These are phyloP conservation scores for Leccinum sublutescens DNA, from an alignment of 768 basidiomycete species.

Conservation along the genomic window DNA sequence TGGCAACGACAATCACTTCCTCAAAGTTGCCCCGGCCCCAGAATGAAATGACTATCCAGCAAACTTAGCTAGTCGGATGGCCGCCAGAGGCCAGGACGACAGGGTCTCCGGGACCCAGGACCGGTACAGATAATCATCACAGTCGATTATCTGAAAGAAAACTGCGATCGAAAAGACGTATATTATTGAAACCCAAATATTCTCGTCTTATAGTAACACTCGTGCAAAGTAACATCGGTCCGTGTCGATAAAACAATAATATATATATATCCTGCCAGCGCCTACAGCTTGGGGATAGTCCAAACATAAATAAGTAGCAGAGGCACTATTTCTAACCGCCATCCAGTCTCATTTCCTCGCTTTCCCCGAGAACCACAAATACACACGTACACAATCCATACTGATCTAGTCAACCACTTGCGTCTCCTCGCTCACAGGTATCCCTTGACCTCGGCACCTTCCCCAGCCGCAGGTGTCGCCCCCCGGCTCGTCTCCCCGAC, in stretches of 20 bases:
- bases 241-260: background rate
- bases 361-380: background rate
- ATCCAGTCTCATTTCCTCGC: background rate
- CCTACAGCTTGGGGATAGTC: background rate
- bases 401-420: background rate
- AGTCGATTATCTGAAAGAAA: background rate
- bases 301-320: background rate
- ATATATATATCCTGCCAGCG: background rate
- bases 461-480: background rate
- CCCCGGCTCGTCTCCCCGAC: conserved; percentile 37
- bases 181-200: background rate
- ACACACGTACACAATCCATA: background rate
- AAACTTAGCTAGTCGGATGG: background rate
- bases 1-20: background rate
- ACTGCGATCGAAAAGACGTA: background rate
- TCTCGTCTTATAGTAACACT: background rate
- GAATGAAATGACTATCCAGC: background rate
- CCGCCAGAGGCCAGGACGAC: too few species aligned
- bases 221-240: background rate
- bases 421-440: conserved; percentile 14
- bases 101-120: too few species aligned
- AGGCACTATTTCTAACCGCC: too few species aligned
- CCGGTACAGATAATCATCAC: too few species aligned
- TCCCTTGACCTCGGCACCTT: conserved; percentile 14
- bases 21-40: too few species aligned